Base-by-base conservation (phyloP, 2,329 filamentous ascomycete genomes). In the Cladosporium colombiae region DNA sequence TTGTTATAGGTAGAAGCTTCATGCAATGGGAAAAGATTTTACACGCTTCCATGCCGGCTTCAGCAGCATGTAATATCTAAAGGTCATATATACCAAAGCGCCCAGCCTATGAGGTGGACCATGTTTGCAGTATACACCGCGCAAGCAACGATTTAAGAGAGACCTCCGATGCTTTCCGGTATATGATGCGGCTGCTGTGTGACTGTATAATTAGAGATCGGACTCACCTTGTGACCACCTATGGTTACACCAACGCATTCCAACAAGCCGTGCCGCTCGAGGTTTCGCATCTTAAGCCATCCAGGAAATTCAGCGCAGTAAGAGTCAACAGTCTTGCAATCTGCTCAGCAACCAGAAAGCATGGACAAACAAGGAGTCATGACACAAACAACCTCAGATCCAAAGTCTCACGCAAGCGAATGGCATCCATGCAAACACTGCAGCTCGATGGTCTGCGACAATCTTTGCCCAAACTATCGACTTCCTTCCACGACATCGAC, bases 341-440 rank as follows among this genome's bases (percentile, higher is more conserved):
- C n/a, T 44, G 2, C n/a, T 8, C 7, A 46, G 8, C n/a, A 46
- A 0, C n/a, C 8, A 46, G 23, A 4, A 10, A 46, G 40, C 10
- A 23, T 6, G 8, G 8, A 46, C 40, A 13, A 23, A 21, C 23
- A 46, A 46, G n/a, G n/a, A 46, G 40, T 21, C 40, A 63, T 55
- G 50, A 25, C 33, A 25, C 25, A 35, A 33, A 46, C 33, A 7
- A 56, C 11, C n/a, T 8, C 35, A 2, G 18, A 31, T 13, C 61
- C 21, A 37, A 63, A 46, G 35, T 33, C 27, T 16, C 55, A 65
- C 21, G 23, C 40, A 5, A 65, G 63, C 63, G 56, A 27, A 13
- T 65, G 63, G 63, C 27, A 40, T 37, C 63, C 63, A 18, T 65
- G 63, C 63, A 37, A 52, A 33, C 55, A 60, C 23, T 65, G 63